Evolutionary conservation across 148 eudicot genomes (phyloP), one percentile per base, ranked within the genome.

Genomic region (Fagopyrum tataricum): DNA sequence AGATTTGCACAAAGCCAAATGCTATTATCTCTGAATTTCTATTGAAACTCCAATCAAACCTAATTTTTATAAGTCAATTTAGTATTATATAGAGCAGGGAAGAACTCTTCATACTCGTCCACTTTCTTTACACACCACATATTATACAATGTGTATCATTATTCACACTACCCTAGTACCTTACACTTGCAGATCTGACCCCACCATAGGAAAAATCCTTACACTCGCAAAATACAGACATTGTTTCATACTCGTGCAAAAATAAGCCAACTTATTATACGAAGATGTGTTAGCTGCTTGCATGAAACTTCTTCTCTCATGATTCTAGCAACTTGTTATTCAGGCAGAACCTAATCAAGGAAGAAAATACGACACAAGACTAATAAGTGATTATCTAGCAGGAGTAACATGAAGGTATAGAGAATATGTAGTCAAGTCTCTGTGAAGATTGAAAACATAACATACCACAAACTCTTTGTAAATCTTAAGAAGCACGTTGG

Each of bases 391-490:
- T 61, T 61, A 24, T 59, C 4, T 24, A 5, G 0, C 66, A 59
- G 66, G 39, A 59, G 12, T 24, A 24, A 23, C 39, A 59, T 23
- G 24, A 55, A 55, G 12, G 66, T 17, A 23, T 23, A 24, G 4
- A 24, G 26, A 59, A 59, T 61, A 11, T 11, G 11, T 7, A 24
- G 40, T 20, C 6, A 18, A 26, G 41, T 9, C 3, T 26, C 26
- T 61, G 49, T 46, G 49, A 6, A 13, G 7, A 46, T 2, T 55
- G 5, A 9, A 20, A 26, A 61, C 6, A 11, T 56, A 21, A 56
- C 17, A 18, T 79, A 82, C 85, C 85, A 79, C 9, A 31, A 71
- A 43, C 20, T 13, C 76, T 67, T 78, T 86, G 53, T 69, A 75
- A 31, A 4, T 0, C 14, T 68, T 24, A 11, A 76, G 47, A 47